Base-by-base conservation (phyloP, 2,329 filamentous ascomycete genomes). In the Grosmannia penicillata region DNA sequence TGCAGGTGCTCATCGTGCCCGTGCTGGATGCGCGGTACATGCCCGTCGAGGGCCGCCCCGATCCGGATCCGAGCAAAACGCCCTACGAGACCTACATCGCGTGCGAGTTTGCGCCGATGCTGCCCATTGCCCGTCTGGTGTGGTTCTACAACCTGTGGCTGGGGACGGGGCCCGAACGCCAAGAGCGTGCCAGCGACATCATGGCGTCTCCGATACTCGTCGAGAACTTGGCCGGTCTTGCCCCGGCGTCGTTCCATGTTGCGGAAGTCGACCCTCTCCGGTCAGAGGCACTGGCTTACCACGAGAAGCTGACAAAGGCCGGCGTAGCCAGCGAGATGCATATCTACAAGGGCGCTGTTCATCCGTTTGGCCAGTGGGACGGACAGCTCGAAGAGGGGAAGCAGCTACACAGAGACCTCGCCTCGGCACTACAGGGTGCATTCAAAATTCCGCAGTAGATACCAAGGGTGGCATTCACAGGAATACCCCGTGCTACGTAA, bases 1-100 rank as follows among this genome's bases (percentile, higher is more conserved):
- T 53, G 37, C 51, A 56, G 42, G 45, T 57, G 17, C 47, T 61
- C 6, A 43, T 58, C 4, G 58, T 53, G 21, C 57, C 58, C 7
- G 56, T 59, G 51, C 46, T 60, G 3, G 57, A 61, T 26, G 55
- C 57, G 33, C 48, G 55, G 8, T 39, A 37, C 18, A 28, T 45
- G 6, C 43, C 40, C 6, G 23, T 30, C 4, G 31, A 23, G 21
- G 24, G 25, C 4, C 37, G 28, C 6, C 23, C 29, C 18, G 15
- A 15, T 29, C 9, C 2, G 21, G 22, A 33, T 11, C 5, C 8
- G 1, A 7, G 18, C 2, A 36, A 32, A 11, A 29, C 31, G 1
- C 40, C 40, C 6, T 45, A 45, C 27, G 36, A 37, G 13, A 41
- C 36, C 36, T 43, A 43, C 38, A 21, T 17, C n/a, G 18, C 13